Conservation (phyloP, 176 grass and related monocot genomes). For the Bonia amplexicaulis region DNA sequence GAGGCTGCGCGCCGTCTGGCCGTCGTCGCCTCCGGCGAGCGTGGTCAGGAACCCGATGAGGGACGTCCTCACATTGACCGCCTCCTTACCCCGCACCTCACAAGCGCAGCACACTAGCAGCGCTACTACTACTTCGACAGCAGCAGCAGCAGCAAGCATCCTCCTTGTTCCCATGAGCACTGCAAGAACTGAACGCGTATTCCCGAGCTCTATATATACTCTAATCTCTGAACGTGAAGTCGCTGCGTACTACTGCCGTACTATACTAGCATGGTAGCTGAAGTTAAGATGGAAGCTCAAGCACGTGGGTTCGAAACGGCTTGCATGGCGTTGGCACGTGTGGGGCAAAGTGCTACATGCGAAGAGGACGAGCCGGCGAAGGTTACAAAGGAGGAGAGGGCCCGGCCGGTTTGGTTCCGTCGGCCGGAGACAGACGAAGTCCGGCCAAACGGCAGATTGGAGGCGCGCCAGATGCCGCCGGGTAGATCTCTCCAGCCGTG, state of each 20-base stretch:
- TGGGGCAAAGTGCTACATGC: too few relatives aligned
- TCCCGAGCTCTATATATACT: not conserved
- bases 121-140: not conserved
- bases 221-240: not conserved
- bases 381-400: not conserved
- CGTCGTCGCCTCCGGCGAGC: constrained; percentile 17
- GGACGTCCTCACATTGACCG: not conserved
- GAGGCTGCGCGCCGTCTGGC: not conserved
- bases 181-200: too few relatives aligned
- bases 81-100: not conserved
- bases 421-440: not conserved
- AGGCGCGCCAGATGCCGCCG: not conserved
- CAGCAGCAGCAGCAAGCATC: not conserved
- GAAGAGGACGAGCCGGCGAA: not conserved
- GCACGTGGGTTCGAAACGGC: too few relatives aligned
- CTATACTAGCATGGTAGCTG: too few relatives aligned
- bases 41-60: constrained; percentile 25
- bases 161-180: not conserved
- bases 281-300: too few relatives aligned
- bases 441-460: too few relatives aligned
- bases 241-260: too few relatives aligned
- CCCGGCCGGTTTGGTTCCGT: not conserved
- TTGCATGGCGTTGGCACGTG: too few relatives aligned
- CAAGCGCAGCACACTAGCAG: not conserved
- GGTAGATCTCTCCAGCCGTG: not conserved